These are phyloP conservation scores for Corymbia citriodora DNA, from an alignment of 441 rosid genomes.

Conservation along the genomic window DNA sequence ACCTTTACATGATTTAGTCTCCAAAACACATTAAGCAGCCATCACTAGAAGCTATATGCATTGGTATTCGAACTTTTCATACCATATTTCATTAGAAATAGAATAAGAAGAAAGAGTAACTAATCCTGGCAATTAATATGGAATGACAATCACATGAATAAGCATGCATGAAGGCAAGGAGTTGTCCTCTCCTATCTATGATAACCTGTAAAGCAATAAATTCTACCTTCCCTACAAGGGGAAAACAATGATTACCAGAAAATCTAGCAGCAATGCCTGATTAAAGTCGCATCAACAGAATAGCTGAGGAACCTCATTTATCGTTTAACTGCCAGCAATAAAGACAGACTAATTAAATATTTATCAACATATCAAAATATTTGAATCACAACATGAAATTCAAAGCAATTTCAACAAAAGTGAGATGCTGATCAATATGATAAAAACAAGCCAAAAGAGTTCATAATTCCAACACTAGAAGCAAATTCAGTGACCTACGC, in stretches of 20 bases:
- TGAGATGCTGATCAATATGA: constrained; percentile 22
- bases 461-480: constrained; percentile 14
- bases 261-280: constrained; percentile 65
- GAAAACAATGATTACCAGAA: constrained; percentile 70
- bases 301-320: constrained; percentile 84
- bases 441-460: constrained; percentile 19
- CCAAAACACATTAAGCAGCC: neutral
- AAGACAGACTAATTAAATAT: constrained; percentile 64
- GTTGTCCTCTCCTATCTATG: constrained; percentile 8
- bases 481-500: constrained; percentile 40
- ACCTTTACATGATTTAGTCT: constrained; percentile 6
- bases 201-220: constrained; percentile 4
- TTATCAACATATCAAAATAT: constrained; percentile 19
- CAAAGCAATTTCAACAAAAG: constrained; percentile 15
- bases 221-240: constrained; percentile 30
- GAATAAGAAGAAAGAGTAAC: neutral
- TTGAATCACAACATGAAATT: constrained; percentile 20
- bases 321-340: constrained; percentile 90
- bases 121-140: neutral
- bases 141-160: constrained; percentile 1
- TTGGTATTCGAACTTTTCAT: neutral
- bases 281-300: constrained; percentile 69
- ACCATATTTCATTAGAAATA: neutral
- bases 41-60: neutral
- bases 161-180: neutral